Evolutionary conservation across 345 rosid genomes (phyloP).

Genomic region (Camelina sativa): DNA sequence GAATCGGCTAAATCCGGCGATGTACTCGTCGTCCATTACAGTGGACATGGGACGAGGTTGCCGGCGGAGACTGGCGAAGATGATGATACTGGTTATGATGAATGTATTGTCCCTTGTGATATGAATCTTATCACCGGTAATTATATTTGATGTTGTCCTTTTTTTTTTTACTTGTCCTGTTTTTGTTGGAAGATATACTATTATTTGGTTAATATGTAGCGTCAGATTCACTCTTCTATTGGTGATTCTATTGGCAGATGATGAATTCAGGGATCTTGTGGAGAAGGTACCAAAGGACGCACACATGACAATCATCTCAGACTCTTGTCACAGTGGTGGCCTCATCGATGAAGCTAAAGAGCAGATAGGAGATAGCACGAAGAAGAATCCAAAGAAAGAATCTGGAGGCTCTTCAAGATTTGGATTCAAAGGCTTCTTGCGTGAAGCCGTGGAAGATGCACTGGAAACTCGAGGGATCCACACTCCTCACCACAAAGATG

Average conservation of each 20-base stretch:
- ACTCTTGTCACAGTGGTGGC: constrained; percentile 97
- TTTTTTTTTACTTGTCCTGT: not conserved
- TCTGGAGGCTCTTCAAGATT: constrained; percentile 51
- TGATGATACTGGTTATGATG: constrained; percentile 95
- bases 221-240: too few relatives aligned
- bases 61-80: constrained; percentile 97
- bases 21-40: constrained; percentile 77
- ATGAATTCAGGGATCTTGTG: constrained; percentile 86
- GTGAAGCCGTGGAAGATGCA: constrained; percentile 53
- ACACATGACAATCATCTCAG: constrained; percentile 75
- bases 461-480: constrained; percentile 69
- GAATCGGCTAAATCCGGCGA: constrained; percentile 68
- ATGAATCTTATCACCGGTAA: constrained; percentile 94
- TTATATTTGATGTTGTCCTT: not conserved
- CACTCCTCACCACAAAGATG: constrained; percentile 49
- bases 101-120: constrained; percentile 92
- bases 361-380: constrained; percentile 94
- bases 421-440: constrained; percentile 53
- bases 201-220: too few relatives aligned
- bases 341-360: constrained; percentile 92
- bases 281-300: constrained; percentile 70
- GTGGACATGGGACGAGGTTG: constrained; percentile 97
- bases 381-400: constrained; percentile 46
- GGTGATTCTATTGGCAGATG: constrained; percentile 58
- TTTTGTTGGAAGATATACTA: not conserved